Percentiles rank a stretch among this genome's conserved stretches.
Evolutionary conservation across 2,329 filamentous ascomycete species (phyloP).

Genomic region (Zymoseptoria pseudotritici): DNA sequence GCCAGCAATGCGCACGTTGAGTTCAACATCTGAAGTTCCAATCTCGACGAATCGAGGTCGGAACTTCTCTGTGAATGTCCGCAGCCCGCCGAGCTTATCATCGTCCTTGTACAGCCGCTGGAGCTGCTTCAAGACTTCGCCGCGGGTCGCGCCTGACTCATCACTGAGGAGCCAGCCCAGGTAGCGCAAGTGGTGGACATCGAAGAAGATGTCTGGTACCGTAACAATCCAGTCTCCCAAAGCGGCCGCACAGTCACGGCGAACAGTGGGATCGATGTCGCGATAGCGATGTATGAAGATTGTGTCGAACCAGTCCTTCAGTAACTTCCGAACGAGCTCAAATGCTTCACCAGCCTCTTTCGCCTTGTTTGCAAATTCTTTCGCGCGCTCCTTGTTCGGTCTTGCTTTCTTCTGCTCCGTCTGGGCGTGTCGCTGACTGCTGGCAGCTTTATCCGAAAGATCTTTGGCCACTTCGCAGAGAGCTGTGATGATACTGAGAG

Average conservation of each 20-base stretch:
- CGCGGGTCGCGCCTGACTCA: slow-evolving; percentile 61
- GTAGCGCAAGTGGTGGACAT: slow-evolving; percentile 84
- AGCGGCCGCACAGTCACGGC: slow-evolving; percentile 79
- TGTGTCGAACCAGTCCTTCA: slow-evolving; percentile 83
- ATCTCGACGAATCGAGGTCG: slow-evolving; percentile 84
- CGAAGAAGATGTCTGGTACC: slow-evolving; percentile 81
- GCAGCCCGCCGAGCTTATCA: slow-evolving; percentile 66
- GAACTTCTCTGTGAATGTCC: slow-evolving; percentile 91
- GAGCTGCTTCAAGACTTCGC: slow-evolving; percentile 82
- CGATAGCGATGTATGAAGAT: slow-evolving; percentile 94
- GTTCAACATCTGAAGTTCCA: slow-evolving; percentile 76
- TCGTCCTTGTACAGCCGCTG: slow-evolving; percentile 70
- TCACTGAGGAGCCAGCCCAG: slow-evolving; percentile 95
- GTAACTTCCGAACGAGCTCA: slow-evolving; percentile 60
- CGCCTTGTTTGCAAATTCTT: slow-evolving; percentile 64
- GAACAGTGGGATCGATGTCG: slow-evolving; percentile 82
- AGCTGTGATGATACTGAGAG: slow-evolving; percentile 69
- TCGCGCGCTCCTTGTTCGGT: slow-evolving; percentile 71
- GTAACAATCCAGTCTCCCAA: slow-evolving; percentile 82
- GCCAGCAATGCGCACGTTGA: slow-evolving; percentile 68
- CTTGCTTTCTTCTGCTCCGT: slow-evolving; percentile 64
- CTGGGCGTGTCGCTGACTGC: slow-evolving; percentile 70
- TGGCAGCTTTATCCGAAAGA: slow-evolving; percentile 65
- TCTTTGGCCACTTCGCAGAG: slow-evolving; percentile 67
- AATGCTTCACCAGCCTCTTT: slow-evolving; percentile 63